A percentile compares a stretch with the other conserved stretches of the same genome.
phyloP scores from a whole-genome alignment of 1,284 basidiomycete species.

The Coniferiporia sulphurascens region DNA sequence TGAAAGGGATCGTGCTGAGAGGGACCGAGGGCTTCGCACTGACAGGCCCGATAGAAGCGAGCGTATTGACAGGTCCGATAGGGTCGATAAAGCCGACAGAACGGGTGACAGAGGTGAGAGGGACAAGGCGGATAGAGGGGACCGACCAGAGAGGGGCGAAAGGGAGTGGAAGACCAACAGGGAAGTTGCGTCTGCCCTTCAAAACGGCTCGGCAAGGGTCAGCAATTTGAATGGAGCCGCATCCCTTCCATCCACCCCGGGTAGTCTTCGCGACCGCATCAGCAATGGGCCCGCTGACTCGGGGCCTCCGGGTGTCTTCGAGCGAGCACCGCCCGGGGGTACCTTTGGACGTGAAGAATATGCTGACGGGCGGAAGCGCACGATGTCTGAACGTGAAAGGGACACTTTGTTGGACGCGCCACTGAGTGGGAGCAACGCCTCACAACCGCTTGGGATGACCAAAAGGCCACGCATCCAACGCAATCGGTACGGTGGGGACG shows the following conservation, averaged over 20 bases:
- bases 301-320: slow-evolving; percentile 11
- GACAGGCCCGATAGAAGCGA: slow-evolving; percentile 3
- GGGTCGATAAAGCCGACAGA: slow-evolving; percentile 3
- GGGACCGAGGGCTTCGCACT: neutral
- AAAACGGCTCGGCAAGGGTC: neutral
- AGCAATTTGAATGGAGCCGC: slow-evolving; percentile 6
- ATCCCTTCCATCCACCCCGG: neutral
- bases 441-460: slow-evolving; percentile 8
- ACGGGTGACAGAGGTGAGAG: slow-evolving; percentile 11
- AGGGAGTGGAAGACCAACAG: slow-evolving; percentile 14
- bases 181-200: neutral
- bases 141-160: slow-evolving; percentile 6
- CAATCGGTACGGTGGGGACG: slow-evolving; percentile 38
- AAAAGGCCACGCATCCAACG: slow-evolving; percentile 38
- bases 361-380: slow-evolving; percentile 59
- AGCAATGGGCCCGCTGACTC: slow-evolving; percentile 1
- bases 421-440: neutral
- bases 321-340: slow-evolving; percentile 15
- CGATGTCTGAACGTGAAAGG: slow-evolving; percentile 38
- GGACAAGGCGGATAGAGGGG: slow-evolving; percentile 3
- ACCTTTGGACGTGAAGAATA: slow-evolving; percentile 52
- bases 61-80: slow-evolving; percentile 1
- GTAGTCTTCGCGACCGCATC: slow-evolving; percentile 13
- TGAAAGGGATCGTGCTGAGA: slow-evolving; percentile 8
- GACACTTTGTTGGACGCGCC: neutral